phyloP scores from a whole-genome alignment of 495 filamentous ascomycete genomes.

The Apodospora peruviana region DNA sequence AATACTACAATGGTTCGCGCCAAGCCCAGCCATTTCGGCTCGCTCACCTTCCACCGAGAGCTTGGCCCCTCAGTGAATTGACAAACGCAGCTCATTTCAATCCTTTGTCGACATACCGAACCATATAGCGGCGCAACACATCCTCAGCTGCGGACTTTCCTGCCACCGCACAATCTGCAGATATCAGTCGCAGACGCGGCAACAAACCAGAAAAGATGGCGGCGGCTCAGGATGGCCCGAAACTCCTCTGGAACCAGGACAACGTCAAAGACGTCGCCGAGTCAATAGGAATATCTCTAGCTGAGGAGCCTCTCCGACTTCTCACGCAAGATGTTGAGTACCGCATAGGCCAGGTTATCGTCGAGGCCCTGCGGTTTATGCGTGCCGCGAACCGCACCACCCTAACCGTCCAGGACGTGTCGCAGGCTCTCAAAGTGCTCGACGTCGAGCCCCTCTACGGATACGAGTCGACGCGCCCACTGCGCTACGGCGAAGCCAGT shows the following conservation, averaged over 20 bases:
- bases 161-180: too few relatives aligned
- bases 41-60: too few relatives aligned
- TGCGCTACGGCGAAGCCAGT: conserved; percentile 89
- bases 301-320: conserved; percentile 74
- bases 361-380: conserved; percentile 94
- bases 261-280: conserved; percentile 94
- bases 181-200: too few relatives aligned
- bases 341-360: conserved; percentile 82
- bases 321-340: conserved; percentile 94
- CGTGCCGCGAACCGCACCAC: conserved; percentile 76
- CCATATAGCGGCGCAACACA: too few relatives aligned
- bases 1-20: too few relatives aligned
- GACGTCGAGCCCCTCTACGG: conserved; percentile 94
- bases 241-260: conserved; percentile 85
- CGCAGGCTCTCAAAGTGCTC: conserved; percentile 73
- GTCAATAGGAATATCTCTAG: conserved; percentile 80
- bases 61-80: too few relatives aligned
- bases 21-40: too few relatives aligned
- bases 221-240: conserved; percentile 24
- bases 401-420: conserved; percentile 78
- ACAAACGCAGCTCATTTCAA: too few relatives aligned
- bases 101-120: too few relatives aligned
- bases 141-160: too few relatives aligned
- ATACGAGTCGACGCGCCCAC: conserved; percentile 80
- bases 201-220: too few relatives aligned